phyloP scores from a whole-genome alignment of 2,329 filamentous ascomycete species.

The Colletotrichum chlorophyti region DNA sequence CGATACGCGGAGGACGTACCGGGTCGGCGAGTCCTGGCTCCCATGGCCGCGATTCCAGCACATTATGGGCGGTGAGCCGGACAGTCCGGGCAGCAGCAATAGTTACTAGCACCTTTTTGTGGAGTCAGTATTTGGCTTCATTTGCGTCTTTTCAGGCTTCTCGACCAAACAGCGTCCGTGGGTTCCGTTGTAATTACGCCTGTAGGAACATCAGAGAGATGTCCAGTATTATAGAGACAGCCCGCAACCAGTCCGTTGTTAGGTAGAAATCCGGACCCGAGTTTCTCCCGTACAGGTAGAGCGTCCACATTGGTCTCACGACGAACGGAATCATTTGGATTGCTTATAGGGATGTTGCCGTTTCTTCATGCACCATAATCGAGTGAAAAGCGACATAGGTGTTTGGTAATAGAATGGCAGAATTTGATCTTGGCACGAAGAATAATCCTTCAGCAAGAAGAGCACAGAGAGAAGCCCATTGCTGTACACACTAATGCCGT shows the following conservation, averaged over 20 bases:
- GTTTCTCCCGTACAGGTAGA: no score
- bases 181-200: no score
- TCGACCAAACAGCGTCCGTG: not conserved
- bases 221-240: no score
- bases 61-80: constrained; percentile 16
- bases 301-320: no score
- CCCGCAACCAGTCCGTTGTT: no score
- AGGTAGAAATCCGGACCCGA: no score
- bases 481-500: constrained; percentile 68
- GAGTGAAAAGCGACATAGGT: constrained; percentile 45
- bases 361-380: constrained; percentile 61
- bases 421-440: constrained; percentile 61
- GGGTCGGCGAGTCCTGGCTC: not conserved
- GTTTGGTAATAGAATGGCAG: constrained; percentile 64
- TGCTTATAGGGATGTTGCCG: constrained; percentile 55
- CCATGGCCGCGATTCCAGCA: constrained; percentile 1
- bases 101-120: constrained; percentile 3
- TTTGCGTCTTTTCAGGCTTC: constrained; percentile 3
- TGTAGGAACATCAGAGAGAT: no score
- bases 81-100: constrained; percentile 1
- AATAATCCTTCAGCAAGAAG: constrained; percentile 62
- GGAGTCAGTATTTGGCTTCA: not conserved
- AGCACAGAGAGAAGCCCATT: constrained; percentile 57
- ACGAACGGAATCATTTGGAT: no score
- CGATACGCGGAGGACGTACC: constrained; percentile 5